Evolutionary conservation across 208 protist species (phyloP).

Genomic region (Endotrypanum monterogeii): DNA sequence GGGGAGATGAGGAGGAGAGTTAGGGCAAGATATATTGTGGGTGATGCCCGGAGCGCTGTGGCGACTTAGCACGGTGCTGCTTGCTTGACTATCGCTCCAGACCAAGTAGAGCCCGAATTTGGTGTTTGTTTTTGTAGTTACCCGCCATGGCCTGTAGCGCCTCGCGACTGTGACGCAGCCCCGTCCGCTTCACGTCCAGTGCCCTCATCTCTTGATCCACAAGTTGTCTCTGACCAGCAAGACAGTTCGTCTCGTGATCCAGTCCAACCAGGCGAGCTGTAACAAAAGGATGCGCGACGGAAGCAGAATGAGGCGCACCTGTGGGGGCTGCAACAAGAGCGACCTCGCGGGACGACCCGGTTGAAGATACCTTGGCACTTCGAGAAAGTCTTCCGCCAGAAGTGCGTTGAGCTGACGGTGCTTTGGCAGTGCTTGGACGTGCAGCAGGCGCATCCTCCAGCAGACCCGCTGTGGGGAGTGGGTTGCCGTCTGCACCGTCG

Average conservation of each 20-base stretch:
- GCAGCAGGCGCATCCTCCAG: conserved; percentile 11
- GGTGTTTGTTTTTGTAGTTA: conserved; percentile 75
- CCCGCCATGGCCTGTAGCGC: conserved; percentile 40
- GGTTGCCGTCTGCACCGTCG: conserved; percentile 1
- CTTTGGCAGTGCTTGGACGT: background rate
- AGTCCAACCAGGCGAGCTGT: conserved; percentile 61
- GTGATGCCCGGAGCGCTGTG: too few species aligned
- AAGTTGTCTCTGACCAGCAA: conserved; percentile 56
- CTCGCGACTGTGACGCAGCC: conserved; percentile 41
- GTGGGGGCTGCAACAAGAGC: background rate
- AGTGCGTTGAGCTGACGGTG: background rate
- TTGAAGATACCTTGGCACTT: background rate
- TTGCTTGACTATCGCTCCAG: conserved; percentile 2
- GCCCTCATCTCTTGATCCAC: conserved; percentile 55
- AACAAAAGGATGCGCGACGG: conserved; percentile 67
- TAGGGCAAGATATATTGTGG: background rate
- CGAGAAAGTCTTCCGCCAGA: background rate
- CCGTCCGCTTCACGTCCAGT: conserved; percentile 43
- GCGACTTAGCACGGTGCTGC: too few species aligned
- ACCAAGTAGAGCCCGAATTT: conserved; percentile 43
- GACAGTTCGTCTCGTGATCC: conserved; percentile 61
- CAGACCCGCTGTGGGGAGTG: background rate
- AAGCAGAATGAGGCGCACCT: conserved; percentile 14
- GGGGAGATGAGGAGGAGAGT: background rate
- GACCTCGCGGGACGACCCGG: background rate